Conservation (phyloP, 2,329 filamentous ascomycete genomes). For the Catunica adiposa region DNA sequence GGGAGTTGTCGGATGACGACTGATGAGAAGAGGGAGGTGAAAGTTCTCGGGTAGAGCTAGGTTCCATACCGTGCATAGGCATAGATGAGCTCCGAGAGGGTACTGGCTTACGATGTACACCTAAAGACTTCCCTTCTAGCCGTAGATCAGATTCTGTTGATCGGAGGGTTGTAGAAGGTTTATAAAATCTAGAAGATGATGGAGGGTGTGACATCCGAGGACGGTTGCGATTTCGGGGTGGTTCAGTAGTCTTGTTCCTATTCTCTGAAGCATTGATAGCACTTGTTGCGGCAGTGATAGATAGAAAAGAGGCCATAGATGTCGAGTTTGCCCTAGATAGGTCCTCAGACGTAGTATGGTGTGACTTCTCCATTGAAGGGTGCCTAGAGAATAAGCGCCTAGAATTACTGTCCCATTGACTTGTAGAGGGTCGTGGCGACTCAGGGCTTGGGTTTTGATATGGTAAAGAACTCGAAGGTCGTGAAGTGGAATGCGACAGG, state of each 20-base stretch:
- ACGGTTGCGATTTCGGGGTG: constrained; percentile 4
- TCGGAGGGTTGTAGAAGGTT: neutral
- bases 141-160: constrained; percentile 6
- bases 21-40: constrained; percentile 8
- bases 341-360: constrained; percentile 18
- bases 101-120: constrained; percentile 13
- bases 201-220: constrained; percentile 8
- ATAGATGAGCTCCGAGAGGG: neutral
- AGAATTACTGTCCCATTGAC: constrained; percentile 39
- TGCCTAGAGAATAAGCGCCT: constrained; percentile 29
- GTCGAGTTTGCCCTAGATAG: constrained; percentile 26
- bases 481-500: neutral
- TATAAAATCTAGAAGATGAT: constrained; percentile 13
- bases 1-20: constrained; percentile 12
- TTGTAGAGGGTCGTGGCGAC: neutral
- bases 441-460: neutral
- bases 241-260: neutral
- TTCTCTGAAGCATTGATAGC: constrained; percentile 23
- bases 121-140: neutral
- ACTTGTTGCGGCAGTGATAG: constrained; percentile 40
- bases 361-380: constrained; percentile 9
- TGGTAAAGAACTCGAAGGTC: neutral
- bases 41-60: neutral
- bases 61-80: neutral
- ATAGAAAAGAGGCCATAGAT: constrained; percentile 29